Percentiles rank a stretch among this genome's conserved stretches.
Evolutionary conservation across 495 filamentous ascomycete genomes (phyloP).

Genomic region (Neurospora sp.): DNA sequence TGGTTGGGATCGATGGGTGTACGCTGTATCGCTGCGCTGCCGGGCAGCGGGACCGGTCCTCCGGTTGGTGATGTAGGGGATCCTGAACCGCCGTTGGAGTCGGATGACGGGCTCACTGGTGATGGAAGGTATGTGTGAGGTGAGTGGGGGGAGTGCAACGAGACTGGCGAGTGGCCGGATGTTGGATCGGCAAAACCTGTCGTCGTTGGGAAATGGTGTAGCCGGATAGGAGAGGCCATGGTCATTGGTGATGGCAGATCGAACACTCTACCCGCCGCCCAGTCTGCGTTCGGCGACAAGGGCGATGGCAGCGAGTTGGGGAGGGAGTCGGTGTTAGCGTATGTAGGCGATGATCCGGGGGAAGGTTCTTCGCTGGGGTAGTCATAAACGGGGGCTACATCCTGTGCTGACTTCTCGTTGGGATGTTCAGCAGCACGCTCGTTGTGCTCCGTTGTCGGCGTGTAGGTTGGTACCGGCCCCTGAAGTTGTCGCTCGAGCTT

Average conservation of each 20-base stretch:
- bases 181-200: constrained; percentile 15
- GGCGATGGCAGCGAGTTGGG: constrained; percentile 35
- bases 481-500: constrained; percentile 36
- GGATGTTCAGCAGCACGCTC: neutral
- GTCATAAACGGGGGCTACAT: constrained; percentile 29
- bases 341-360: constrained; percentile 31
- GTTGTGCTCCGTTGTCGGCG: constrained; percentile 5
- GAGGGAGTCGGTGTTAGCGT: constrained; percentile 27
- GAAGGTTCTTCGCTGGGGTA: constrained; percentile 28
- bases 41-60: constrained; percentile 16
- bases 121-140: constrained; percentile 21
- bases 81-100: constrained; percentile 18
- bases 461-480: constrained; percentile 28
- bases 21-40: constrained; percentile 26
- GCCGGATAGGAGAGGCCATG: constrained; percentile 18
- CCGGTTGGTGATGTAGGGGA: constrained; percentile 20
- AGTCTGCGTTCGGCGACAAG: constrained; percentile 32
- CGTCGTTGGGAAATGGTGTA: constrained; percentile 6
- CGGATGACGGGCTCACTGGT: constrained; percentile 22
- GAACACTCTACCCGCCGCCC: constrained; percentile 22
- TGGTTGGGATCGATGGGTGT: constrained; percentile 34
- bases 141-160: constrained; percentile 20
- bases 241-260: constrained; percentile 33
- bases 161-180: constrained; percentile 26
- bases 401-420: constrained; percentile 27